These are phyloP conservation scores for Neoascochyta sp. DNA, from an alignment of 2,329 filamentous ascomycete genomes.

Conservation along the genomic window DNA sequence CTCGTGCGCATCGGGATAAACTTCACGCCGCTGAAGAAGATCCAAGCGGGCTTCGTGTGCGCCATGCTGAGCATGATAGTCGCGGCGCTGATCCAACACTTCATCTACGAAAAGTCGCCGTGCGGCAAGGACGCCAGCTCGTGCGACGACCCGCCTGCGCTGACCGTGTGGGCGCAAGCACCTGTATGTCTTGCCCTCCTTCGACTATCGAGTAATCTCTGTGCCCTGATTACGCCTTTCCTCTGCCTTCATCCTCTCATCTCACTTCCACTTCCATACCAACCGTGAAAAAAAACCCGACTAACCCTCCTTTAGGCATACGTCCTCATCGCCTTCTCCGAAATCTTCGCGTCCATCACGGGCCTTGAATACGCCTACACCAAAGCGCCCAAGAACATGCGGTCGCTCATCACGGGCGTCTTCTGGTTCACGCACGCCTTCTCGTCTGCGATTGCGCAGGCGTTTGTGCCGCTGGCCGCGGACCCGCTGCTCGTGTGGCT, in stretches of 20 bases:
- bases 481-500: constrained; percentile 24
- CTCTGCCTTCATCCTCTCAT: no score
- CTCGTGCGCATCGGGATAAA: constrained; percentile 60
- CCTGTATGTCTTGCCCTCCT: no score
- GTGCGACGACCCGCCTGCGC: constrained; percentile 36
- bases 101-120: constrained; percentile 49
- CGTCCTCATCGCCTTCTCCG: constrained; percentile 53
- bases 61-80: constrained; percentile 61
- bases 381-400: constrained; percentile 65
- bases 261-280: no score
- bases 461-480: constrained; percentile 17
- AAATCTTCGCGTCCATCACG: constrained; percentile 63
- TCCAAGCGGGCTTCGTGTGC: constrained; percentile 64
- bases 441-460: constrained; percentile 19
- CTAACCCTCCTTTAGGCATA: no score
- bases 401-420: constrained; percentile 30
- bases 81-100: constrained; percentile 54
- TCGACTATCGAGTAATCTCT: no score
- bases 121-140: constrained; percentile 40
- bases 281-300: no score
- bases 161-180: constrained; percentile 53
- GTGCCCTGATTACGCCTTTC: no score
- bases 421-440: constrained; percentile 34
- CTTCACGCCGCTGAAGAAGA: constrained; percentile 72
- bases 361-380: constrained; percentile 69